These are phyloP conservation scores for Arxiozyma bovina DNA, from an alignment of 1,139 yeast genomes.

Conservation along the genomic window DNA sequence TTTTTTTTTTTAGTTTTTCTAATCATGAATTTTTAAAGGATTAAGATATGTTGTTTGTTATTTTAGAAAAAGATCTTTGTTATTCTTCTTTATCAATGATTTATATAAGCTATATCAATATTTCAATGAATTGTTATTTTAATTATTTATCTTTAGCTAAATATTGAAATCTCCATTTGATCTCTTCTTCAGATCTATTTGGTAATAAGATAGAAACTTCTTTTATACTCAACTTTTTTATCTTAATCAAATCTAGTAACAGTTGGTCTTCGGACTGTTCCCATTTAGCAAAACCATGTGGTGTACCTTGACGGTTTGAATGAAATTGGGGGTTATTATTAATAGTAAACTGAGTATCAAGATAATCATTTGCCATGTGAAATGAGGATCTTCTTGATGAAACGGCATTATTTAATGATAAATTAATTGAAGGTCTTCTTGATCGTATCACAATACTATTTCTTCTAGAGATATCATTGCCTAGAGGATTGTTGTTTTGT, in stretches of 20 bases:
- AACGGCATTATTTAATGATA: slow-evolving; percentile 5
- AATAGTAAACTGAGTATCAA: background rate
- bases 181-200: slow-evolving; percentile 63
- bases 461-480: background rate
- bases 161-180: slow-evolving; percentile 46
- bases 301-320: background rate
- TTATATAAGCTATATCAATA: no score
- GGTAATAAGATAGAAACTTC: slow-evolving; percentile 69
- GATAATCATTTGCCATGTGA: slow-evolving; percentile 16
- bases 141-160: slow-evolving; percentile 29
- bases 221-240: slow-evolving; percentile 53
- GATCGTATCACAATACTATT: slow-evolving; percentile 15
- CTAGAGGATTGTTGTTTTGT: background rate
- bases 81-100: background rate
- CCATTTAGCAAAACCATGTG: slow-evolving; percentile 20
- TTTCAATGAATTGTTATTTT: background rate
- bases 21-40: no score
- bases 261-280: slow-evolving; percentile 63
- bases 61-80: background rate
- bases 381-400: slow-evolving; percentile 27
- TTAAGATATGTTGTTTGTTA: no score
- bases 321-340: background rate
- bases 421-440: slow-evolving; percentile 24
- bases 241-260: slow-evolving; percentile 43
- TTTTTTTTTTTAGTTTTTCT: no score